Evolutionary conservation across 2,329 filamentous ascomycete species (phyloP).

Genomic region (Aspergillus pseudoviridinutans): DNA sequence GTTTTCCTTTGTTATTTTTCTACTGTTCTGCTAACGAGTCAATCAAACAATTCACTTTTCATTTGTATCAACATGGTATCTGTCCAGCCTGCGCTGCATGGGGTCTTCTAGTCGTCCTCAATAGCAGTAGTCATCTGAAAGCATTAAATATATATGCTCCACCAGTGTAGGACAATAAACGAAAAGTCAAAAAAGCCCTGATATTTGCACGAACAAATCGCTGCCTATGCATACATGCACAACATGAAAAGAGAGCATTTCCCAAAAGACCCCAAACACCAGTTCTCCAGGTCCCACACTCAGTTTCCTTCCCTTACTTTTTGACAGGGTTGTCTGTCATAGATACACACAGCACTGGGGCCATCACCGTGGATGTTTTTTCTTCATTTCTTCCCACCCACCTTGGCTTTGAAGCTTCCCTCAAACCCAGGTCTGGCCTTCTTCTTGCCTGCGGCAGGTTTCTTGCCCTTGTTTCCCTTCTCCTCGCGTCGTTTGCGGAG

Average conservation of each 20-base stretch:
- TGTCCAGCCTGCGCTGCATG: not conserved
- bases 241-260: constrained; percentile 12
- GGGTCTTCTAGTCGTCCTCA: not conserved
- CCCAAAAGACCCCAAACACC: constrained; percentile 16
- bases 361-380: not conserved
- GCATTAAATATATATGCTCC: not conserved
- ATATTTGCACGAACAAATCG: constrained; percentile 22
- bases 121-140: not conserved
- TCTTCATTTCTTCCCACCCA: constrained; percentile 40
- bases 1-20: constrained; percentile 22
- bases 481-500: constrained; percentile 70
- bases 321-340: not conserved
- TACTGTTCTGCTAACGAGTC: constrained; percentile 18
- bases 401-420: constrained; percentile 62
- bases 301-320: constrained; percentile 7
- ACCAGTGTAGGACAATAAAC: not conserved
- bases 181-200: constrained; percentile 9
- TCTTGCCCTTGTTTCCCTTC: constrained; percentile 58
- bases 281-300: constrained; percentile 9
- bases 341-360: not conserved
- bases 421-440: constrained; percentile 66
- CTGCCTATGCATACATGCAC: constrained; percentile 26
- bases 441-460: constrained; percentile 34
- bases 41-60: constrained; percentile 12
- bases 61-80: constrained; percentile 3